phyloP scores from a whole-genome alignment of 805 yeast genomes.

The Starmerella asiatica region DNA sequence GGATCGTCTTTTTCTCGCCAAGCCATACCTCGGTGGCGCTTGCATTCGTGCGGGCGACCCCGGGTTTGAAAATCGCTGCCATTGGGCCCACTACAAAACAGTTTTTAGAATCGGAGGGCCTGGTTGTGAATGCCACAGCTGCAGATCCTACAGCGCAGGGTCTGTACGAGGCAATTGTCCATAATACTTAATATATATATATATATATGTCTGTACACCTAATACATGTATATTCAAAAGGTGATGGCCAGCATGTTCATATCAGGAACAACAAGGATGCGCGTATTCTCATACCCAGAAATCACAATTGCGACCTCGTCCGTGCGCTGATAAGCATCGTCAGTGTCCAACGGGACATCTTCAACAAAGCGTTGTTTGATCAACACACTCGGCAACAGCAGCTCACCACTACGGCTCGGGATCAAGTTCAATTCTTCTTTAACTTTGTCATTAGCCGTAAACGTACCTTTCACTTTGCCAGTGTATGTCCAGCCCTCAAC shows the following conservation, averaged over 20 bases:
- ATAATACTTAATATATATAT: neutral
- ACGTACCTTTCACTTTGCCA: slow-evolving; percentile 48
- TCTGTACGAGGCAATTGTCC: slow-evolving; percentile 33
- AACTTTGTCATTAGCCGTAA: slow-evolving; percentile 28
- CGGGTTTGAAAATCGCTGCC: slow-evolving; percentile 44
- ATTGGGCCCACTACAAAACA: slow-evolving; percentile 85
- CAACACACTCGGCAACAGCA: slow-evolving; percentile 48
- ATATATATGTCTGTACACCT: neutral
- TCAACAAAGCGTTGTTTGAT: slow-evolving; percentile 25
- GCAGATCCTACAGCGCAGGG: slow-evolving; percentile 57
- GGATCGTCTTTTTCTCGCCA: slow-evolving; percentile 86
- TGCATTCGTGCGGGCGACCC: slow-evolving; percentile 28
- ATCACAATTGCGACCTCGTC: slow-evolving; percentile 29
- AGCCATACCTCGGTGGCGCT: slow-evolving; percentile 67
- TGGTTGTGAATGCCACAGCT: slow-evolving; percentile 53
- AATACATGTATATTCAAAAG: slow-evolving; percentile 29
- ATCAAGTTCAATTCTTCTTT: slow-evolving; percentile 38
- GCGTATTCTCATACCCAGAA: slow-evolving; percentile 53
- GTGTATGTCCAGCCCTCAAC: slow-evolving; percentile 69
- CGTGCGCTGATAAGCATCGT: slow-evolving; percentile 21
- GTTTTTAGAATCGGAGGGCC: slow-evolving; percentile 39
- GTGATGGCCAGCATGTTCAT: slow-evolving; percentile 47
- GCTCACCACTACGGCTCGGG: slow-evolving; percentile 65
- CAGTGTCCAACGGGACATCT: slow-evolving; percentile 38
- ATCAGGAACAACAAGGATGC: slow-evolving; percentile 59